phyloP scores from a whole-genome alignment of 441 rosid genomes.

The Erysimum cheiri region DNA sequence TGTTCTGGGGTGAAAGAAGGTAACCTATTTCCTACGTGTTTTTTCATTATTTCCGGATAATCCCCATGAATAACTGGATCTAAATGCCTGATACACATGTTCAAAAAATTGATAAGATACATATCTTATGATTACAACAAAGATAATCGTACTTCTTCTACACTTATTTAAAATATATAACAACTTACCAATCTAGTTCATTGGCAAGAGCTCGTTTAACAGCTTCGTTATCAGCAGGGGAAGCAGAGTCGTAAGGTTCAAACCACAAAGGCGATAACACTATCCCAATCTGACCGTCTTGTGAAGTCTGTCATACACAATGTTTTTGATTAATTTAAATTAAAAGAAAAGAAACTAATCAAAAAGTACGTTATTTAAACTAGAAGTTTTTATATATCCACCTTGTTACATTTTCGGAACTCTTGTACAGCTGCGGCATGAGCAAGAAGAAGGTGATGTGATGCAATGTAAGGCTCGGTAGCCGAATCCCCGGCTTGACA shows the following conservation, averaged over 20 bases:
- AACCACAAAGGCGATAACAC: conserved; percentile 45
- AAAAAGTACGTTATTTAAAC: not conserved
- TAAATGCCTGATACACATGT: conserved; percentile 40
- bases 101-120: not conserved
- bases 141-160: not conserved
- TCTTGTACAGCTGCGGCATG: conserved; percentile 51
- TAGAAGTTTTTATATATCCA: not conserved
- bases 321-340: not conserved
- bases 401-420: conserved; percentile 46
- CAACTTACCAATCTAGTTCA: conserved; percentile 48
- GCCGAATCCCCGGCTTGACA: conserved; percentile 43
- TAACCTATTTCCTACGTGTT: conserved; percentile 40
- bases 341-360: not conserved
- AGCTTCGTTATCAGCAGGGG: conserved; percentile 41
- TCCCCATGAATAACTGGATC: conserved; percentile 51
- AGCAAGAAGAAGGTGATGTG: conserved; percentile 49
- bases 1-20: conserved; percentile 49
- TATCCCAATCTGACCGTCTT: conserved; percentile 51
- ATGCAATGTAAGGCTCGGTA: conserved; percentile 50
- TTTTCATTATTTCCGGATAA: conserved; percentile 46
- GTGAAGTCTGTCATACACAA: conserved; percentile 22
- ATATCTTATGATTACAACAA: not conserved
- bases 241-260: conserved; percentile 42
- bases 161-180: conserved; percentile 3
- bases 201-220: conserved; percentile 46